Evolutionary conservation across 2,329 filamentous ascomycete species (phyloP), one percentile per base, ranked within the genome.

Genomic region (Diaporthe caulivora): DNA sequence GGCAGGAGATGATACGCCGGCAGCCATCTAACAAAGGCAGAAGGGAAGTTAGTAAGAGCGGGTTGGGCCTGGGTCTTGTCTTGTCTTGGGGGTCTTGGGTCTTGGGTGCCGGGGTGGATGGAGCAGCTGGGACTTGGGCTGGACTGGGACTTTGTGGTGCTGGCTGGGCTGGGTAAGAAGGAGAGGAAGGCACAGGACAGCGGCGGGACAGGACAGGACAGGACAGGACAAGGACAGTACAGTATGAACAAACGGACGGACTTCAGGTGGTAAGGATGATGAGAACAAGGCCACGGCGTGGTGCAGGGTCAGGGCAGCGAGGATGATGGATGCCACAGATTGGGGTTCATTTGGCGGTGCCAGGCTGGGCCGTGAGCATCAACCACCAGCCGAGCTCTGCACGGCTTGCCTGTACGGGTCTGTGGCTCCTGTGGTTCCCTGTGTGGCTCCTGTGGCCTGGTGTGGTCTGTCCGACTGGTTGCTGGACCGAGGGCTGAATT

Each of bases 1-100:
- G 73, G 74, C 57, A 74, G 74, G 72, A 75, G 74, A 74, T 62
- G 74, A 72, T 71, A 74, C 73, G 72, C 72, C 72, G 74, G 74
- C 72, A 72, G 74, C 74, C 74, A 75, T 75, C 74, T 75, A 75
- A 75, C 72, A 74, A 70, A 74, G 72, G 64, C 42, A 64, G 44
- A 64, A 67, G 55, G 47, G 44, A 71, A 64, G 73, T 75, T 73
- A 75, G 73, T 58, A 72, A 74, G 62, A 44, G 57, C 47, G 42
- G 60, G 54, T 72, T 55, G 70, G 51, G 60, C 31, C 47, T 72
- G 57, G 42, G 70, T 64, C 69, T 57, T 58, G 53, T 70, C 55
- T 70, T 60, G 53, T 57, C 67, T 70, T 40, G 37, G 37, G 37
- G 34, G 37, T 70, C 54, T 58, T 70, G 37, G 53, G 51, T 44